These are phyloP conservation scores for Canariomyces notabilis DNA, from an alignment of 2,329 filamentous ascomycete genomes.

Conservation along the genomic window DNA sequence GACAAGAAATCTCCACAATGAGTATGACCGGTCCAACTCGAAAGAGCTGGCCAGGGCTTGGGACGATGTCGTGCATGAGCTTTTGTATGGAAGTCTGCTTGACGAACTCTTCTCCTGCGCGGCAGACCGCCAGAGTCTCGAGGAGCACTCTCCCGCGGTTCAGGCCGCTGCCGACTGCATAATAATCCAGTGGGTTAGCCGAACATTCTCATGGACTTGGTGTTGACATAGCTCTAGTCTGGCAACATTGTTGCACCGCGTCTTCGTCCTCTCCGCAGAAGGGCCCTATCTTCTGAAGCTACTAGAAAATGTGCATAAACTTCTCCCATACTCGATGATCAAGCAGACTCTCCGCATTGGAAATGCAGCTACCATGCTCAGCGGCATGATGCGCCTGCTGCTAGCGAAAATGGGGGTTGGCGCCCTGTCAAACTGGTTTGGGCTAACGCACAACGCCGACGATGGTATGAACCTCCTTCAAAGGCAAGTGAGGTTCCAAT, in stretches of 20 bases:
- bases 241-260: conserved; percentile 68
- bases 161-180: conserved; percentile 61
- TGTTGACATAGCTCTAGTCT: conserved; percentile 43
- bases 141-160: conserved; percentile 57
- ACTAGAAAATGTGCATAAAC: conserved; percentile 62
- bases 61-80: conserved; percentile 59
- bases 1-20: conserved; percentile 24
- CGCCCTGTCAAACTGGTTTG: conserved; percentile 73
- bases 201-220: not conserved
- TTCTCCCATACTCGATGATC: conserved; percentile 67
- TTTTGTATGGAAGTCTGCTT: conserved; percentile 64
- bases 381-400: conserved; percentile 64
- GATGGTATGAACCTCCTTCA: conserved; percentile 80
- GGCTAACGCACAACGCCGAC: conserved; percentile 63
- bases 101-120: conserved; percentile 61
- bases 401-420: conserved; percentile 74
- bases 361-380: conserved; percentile 79
- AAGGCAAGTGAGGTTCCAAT: conserved; percentile 31
- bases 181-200: conserved; percentile 58
- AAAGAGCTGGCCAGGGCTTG: conserved; percentile 60
- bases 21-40: conserved; percentile 56
- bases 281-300: conserved; percentile 69
- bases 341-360: conserved; percentile 69
- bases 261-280: conserved; percentile 67
- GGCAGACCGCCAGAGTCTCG: conserved; percentile 55